Percentiles rank a stretch among this genome's conserved stretches.
Evolutionary conservation across 1,284 basidiomycete genomes (phyloP).

Genomic region (Coriolopsis trogii): DNA sequence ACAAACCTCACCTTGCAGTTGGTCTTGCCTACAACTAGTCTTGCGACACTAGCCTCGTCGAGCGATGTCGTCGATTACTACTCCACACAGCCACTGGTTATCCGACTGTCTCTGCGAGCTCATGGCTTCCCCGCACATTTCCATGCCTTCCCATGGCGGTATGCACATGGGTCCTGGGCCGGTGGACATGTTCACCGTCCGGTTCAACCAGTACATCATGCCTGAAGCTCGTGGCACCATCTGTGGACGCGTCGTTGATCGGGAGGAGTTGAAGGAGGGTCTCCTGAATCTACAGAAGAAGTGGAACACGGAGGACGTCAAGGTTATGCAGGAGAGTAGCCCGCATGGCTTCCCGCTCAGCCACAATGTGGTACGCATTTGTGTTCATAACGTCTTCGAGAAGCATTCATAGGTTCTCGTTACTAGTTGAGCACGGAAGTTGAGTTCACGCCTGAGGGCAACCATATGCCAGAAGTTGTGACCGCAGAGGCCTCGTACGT

Average conservation of each 20-base stretch:
- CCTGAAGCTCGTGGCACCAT: conserved; percentile 26
- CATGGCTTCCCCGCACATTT: conserved; percentile 27
- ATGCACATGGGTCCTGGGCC: conserved; percentile 19
- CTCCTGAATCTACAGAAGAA: conserved; percentile 25
- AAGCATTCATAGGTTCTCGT: not conserved
- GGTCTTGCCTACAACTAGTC: not conserved
- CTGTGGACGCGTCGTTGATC: conserved; percentile 23
- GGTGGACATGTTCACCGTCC: conserved; percentile 24
- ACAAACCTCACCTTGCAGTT: not conserved
- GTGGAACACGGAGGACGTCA: conserved; percentile 23
- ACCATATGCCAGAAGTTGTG: conserved; percentile 16
- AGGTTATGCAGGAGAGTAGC: conserved; percentile 12
- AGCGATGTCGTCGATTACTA: conserved; percentile 8
- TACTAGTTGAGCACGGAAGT: conserved; percentile 21
- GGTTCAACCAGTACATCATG: conserved; percentile 26
- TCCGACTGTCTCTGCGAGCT: conserved; percentile 24
- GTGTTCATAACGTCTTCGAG: not conserved
- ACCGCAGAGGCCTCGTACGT: conserved; percentile 29
- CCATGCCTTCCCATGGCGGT: conserved; percentile 15
- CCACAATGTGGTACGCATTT: conserved; percentile 11
- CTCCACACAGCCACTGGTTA: conserved; percentile 23
- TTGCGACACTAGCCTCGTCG: not conserved
- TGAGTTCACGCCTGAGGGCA: conserved; percentile 23
- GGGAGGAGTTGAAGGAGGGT: conserved; percentile 23
- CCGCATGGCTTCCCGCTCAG: conserved; percentile 5